Base-by-base conservation (phyloP, 2,329 filamentous ascomycete species). In the Thielaviopsis ethacetica region DNA sequence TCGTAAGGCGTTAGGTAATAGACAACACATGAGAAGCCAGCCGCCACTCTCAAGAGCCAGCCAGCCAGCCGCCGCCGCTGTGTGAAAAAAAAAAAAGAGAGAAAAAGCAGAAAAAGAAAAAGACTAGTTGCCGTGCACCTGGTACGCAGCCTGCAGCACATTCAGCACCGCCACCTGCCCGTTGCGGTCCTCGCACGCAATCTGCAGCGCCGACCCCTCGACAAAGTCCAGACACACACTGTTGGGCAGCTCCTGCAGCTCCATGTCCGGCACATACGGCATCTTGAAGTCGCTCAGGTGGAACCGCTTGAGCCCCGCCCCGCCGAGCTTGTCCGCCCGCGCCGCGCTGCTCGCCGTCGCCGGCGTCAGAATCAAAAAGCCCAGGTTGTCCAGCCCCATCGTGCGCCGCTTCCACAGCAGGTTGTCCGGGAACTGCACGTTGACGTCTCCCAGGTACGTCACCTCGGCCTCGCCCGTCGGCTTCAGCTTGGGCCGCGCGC, bases 401-500 rank as follows among this genome's bases (percentile, higher is more conserved):
- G 85, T 90, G 62, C 93, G 83, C 58, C 91, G 86, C 74, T 97
- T 98, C 93, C 93, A 98, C 13, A 98, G 78, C 53, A 98, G 77
- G 58, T 89, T 95, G 68, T 97, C 91, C 0, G 93, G 93, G 68
- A 98, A 96, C 69, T 98, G 93, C 12, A 97, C 88, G 66, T 98
- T 97, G 63, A 98, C 85, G 66, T 96, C 88, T 54, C 91, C 89
- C 70, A 95, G 79, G 62, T 85, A 83, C 3, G 88, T 76, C 26
- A 84, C 76, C 57, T 83, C 73, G 10, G 59, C 55, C 26, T 61
- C 59, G 22, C 59, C 59, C 54, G 70, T 71, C 0, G 72, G 66
- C 21, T 66, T 64, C 10, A 65, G 67, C 60, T 59, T 61, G 2
- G 66, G 52, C 9, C 59, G 54, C 19, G 60, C 57, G 26, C 57